A percentile compares a stretch with the other conserved stretches of the same genome.
Conservation (phyloP, 192 early-diverging fungal genomes). For the Gigaspora rosea region DNA sequence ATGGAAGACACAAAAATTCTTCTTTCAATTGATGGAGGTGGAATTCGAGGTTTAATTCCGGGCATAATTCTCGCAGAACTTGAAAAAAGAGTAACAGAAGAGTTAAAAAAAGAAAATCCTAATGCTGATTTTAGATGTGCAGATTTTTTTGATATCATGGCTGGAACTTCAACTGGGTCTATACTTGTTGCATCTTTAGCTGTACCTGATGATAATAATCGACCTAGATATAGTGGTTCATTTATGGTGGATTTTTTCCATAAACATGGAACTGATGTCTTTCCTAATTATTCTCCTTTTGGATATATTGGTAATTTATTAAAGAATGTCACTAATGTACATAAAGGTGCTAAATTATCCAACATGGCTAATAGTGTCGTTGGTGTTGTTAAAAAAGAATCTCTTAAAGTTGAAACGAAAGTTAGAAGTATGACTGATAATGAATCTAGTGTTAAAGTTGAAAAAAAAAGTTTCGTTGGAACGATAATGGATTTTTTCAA, state of each 20-base stretch:
- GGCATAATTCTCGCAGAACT: not conserved
- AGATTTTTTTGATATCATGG: not conserved
- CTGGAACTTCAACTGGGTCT: slow-evolving; percentile 21
- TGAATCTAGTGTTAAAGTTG: too few relatives aligned
- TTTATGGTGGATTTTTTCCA: not conserved
- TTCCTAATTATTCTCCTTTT: too few relatives aligned
- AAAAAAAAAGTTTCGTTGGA: too few relatives aligned
- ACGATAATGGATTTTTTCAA: too few relatives aligned
- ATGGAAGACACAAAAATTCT: not conserved
- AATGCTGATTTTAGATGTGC: not conserved
- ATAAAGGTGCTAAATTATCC: too few relatives aligned
- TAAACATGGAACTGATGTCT: not conserved
- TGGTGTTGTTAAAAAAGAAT: too few relatives aligned
- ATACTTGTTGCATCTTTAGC: not conserved
- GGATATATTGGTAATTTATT: too few relatives aligned
- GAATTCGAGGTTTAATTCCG: slow-evolving; percentile 15
- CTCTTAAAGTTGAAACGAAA: too few relatives aligned
- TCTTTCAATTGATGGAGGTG: slow-evolving; percentile 20
- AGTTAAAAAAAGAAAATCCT: not conserved
- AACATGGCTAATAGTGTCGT: too few relatives aligned
- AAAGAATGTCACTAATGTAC: too few relatives aligned
- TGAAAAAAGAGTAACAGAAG: not conserved
- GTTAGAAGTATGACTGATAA: too few relatives aligned
- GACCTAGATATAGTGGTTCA: not conserved
- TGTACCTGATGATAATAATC: not conserved